phyloP scores from a whole-genome alignment of 2,329 filamentous ascomycete genomes.

The Nothophoma quercina region DNA sequence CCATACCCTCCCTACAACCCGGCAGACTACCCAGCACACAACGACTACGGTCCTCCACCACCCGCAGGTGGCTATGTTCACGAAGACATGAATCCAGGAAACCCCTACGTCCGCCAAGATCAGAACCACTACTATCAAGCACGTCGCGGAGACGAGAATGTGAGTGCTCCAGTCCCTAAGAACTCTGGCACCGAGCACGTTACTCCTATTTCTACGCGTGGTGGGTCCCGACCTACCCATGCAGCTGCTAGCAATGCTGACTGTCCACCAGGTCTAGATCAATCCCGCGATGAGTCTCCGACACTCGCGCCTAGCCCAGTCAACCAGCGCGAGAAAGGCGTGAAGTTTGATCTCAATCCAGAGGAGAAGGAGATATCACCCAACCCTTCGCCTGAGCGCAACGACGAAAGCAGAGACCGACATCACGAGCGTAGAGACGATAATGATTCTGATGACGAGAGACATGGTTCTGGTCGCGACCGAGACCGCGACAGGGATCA shows the following conservation, averaged over 20 bases:
- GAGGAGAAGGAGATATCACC: constrained; percentile 34
- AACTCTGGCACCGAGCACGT: constrained; percentile 31
- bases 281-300: constrained; percentile 1
- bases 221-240: constrained; percentile 25
- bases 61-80: constrained; percentile 37
- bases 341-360: constrained; percentile 50
- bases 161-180: constrained; percentile 55
- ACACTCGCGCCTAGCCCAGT: constrained; percentile 25
- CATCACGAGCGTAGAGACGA: constrained; percentile 17
- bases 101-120: constrained; percentile 37
- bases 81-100: constrained; percentile 39
- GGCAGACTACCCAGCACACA: constrained; percentile 53
- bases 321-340: constrained; percentile 37
- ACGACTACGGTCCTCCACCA: constrained; percentile 36
- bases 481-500: constrained; percentile 17
- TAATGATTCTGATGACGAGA: constrained; percentile 20
- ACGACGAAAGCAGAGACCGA: constrained; percentile 11
- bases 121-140: constrained; percentile 45
- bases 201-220: constrained; percentile 25
- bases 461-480: constrained; percentile 14
- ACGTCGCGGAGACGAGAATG: constrained; percentile 55
- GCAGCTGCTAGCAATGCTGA: constrained; percentile 25
- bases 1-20: constrained; percentile 50
- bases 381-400: constrained; percentile 22
- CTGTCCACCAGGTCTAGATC: constrained; percentile 32